Percentiles rank a stretch among this genome's conserved stretches.
Conservation (phyloP, 352 stramenopile genomes). For the Bremia lactucae region DNA sequence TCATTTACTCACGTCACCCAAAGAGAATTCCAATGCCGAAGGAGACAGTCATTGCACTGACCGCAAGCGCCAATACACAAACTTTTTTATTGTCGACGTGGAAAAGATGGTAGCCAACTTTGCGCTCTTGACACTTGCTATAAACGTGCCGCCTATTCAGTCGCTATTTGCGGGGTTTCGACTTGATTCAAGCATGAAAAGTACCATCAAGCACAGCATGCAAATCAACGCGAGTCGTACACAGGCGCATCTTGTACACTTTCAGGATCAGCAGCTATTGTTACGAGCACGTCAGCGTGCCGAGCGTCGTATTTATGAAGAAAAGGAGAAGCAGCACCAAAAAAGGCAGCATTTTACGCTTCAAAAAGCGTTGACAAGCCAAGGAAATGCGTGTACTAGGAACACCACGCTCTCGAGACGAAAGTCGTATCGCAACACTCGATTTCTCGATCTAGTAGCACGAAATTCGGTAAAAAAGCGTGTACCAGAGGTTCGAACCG, state of each 20-base stretch:
- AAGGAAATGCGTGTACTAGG: conserved; percentile 29
- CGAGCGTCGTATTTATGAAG: conserved; percentile 55
- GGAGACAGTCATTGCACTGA: conserved; percentile 11
- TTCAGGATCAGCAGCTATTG: conserved; percentile 47
- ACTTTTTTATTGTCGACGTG: conserved; percentile 27
- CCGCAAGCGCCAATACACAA: conserved; percentile 20
- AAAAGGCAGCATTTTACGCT: conserved; percentile 38
- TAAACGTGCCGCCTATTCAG: conserved; percentile 32
- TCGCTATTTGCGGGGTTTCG: conserved; percentile 54
- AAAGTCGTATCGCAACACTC: conserved; percentile 41
- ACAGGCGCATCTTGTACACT: conserved; percentile 58
- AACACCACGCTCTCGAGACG: conserved; percentile 32
- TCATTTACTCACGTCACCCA: conserved; percentile 4
- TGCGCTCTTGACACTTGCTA: conserved; percentile 28
- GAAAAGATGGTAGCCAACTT: conserved; percentile 28
- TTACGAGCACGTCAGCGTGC: conserved; percentile 38
- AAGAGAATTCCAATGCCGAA: too few relatives aligned
- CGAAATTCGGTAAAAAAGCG: conserved; percentile 10
- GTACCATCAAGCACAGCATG: conserved; percentile 61
- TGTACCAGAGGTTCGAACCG: conserved; percentile 18
- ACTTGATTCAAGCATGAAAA: conserved; percentile 67
- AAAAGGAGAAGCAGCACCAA: conserved; percentile 53
- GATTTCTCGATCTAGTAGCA: conserved; percentile 16
- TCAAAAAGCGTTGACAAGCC: conserved; percentile 21
- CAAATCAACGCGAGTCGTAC: conserved; percentile 64